These are phyloP conservation scores for Acorus calamus DNA, from an alignment of 106 monocot species.

Conservation along the genomic window DNA sequence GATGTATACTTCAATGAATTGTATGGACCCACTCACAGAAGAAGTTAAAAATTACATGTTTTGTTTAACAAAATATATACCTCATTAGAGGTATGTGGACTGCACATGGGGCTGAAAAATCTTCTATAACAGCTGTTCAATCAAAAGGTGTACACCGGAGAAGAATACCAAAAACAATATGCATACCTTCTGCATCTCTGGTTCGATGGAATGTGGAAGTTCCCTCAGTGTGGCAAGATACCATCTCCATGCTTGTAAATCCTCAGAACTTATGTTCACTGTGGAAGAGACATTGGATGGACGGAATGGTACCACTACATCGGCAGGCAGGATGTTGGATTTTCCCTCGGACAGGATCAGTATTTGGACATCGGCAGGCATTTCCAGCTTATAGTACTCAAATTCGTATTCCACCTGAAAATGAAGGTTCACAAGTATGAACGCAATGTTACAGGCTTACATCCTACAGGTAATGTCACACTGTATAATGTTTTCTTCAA, in stretches of 20 bases:
- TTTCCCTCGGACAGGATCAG: conserved; percentile 78
- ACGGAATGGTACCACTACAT: conserved; percentile 62
- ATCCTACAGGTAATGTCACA: too few species aligned
- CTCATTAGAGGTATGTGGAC: too few species aligned
- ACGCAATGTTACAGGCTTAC: too few species aligned
- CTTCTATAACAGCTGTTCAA: too few species aligned
- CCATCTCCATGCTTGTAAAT: conserved; percentile 87
- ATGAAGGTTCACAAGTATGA: neutral
- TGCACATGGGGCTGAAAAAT: too few species aligned
- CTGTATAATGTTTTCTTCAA: too few species aligned
- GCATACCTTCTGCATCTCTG: conserved; percentile 57
- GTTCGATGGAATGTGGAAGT: conserved; percentile 48
- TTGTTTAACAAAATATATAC: too few species aligned
- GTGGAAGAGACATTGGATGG: conserved; percentile 27
- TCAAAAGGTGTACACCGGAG: too few species aligned
- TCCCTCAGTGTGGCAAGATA: conserved; percentile 63
- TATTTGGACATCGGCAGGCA: conserved; percentile 69
- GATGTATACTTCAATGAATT: too few species aligned
- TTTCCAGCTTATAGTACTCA: conserved; percentile 82
- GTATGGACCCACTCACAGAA: too few species aligned
- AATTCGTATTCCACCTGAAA: conserved; percentile 94
- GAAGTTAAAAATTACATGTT: too few species aligned
- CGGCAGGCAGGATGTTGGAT: conserved; percentile 87
- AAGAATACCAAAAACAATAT: neutral
- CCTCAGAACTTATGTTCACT: conserved; percentile 19